These are phyloP conservation scores for Orbilia brochopaga DNA, from an alignment of 2,329 filamentous ascomycete species.

Conservation along the genomic window DNA sequence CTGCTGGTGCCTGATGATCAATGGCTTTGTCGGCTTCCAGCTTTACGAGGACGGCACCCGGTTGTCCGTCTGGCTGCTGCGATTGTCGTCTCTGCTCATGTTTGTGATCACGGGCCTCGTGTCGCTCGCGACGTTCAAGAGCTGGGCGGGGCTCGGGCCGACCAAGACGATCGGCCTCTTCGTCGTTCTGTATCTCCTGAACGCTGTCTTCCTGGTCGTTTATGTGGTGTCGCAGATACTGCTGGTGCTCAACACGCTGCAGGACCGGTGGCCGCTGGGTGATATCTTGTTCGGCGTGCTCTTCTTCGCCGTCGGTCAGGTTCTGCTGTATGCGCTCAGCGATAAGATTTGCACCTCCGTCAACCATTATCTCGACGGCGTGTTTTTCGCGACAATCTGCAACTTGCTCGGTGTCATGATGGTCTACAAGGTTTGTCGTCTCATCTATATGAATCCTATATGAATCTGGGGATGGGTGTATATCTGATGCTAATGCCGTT, in stretches of 20 bases:
- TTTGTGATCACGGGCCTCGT: conserved; percentile 87
- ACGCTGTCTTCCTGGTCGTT: conserved; percentile 81
- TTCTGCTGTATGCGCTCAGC: conserved; percentile 89
- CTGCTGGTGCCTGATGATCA: conserved; percentile 88
- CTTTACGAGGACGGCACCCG: conserved; percentile 96
- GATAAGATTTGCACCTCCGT: conserved; percentile 80
- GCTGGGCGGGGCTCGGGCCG: conserved; percentile 83
- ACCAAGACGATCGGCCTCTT: conserved; percentile 88
- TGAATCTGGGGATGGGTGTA: background rate
- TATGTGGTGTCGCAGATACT: conserved; percentile 88
- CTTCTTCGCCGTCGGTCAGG: conserved; percentile 90
- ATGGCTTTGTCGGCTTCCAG: conserved; percentile 98
- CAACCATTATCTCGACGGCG: conserved; percentile 89
- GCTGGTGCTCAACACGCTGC: conserved; percentile 84
- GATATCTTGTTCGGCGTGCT: conserved; percentile 89
- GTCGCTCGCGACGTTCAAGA: conserved; percentile 88
- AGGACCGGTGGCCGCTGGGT: conserved; percentile 93
- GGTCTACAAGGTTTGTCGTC: conserved; percentile 83
- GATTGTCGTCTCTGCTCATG: conserved; percentile 76
- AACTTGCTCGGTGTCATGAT: conserved; percentile 98
- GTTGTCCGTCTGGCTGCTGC: conserved; percentile 89
- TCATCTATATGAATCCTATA: conserved; percentile 3
- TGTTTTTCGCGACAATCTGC: conserved; percentile 92
- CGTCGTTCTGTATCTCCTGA: conserved; percentile 87
- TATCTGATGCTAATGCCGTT: conserved; percentile 4